Evolutionary conservation across 2,329 filamentous ascomycete genomes (phyloP).

Genomic region (Akanthomyces uredinophilus): DNA sequence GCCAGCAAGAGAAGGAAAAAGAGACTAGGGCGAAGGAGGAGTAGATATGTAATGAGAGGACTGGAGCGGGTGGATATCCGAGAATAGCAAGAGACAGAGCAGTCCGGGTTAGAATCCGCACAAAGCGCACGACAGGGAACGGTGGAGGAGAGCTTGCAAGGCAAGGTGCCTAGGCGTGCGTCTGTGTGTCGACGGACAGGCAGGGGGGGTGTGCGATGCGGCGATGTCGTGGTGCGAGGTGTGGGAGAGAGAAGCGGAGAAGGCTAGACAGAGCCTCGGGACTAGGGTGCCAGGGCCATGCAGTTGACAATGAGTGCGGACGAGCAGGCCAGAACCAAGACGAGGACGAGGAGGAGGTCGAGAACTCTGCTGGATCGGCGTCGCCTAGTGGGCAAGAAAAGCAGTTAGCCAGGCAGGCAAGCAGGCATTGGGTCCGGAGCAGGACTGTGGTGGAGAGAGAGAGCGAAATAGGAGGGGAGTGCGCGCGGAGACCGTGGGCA

Average conservation of each 20-base stretch:
- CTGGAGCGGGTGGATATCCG: conserved; percentile 8
- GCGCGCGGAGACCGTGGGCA: conserved; percentile 4
- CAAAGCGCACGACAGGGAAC: conserved; percentile 6
- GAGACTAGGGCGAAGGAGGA: conserved; percentile 10
- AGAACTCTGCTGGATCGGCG: conserved; percentile 10
- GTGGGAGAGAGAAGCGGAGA: conserved; percentile 6
- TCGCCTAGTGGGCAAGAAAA: not conserved
- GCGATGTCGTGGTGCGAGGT: not conserved
- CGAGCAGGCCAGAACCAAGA: not conserved
- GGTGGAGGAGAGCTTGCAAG: conserved; percentile 11
- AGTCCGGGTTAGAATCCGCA: not conserved
- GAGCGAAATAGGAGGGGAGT: not conserved
- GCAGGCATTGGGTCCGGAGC: not conserved
- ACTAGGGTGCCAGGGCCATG: not conserved
- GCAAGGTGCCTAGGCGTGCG: conserved; percentile 1
- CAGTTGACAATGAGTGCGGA: not conserved
- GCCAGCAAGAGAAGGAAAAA: conserved; percentile 6
- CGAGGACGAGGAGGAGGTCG: conserved; percentile 9
- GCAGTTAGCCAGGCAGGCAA: not conserved
- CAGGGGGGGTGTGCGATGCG: conserved; percentile 6
- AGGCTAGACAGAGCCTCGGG: conserved; percentile 3
- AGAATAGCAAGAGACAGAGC: conserved; percentile 4
- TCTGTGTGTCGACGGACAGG: conserved; percentile 6
- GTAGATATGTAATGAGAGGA: conserved; percentile 13
- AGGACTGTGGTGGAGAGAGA: not conserved